Base-by-base conservation (phyloP, 2,329 filamentous ascomycete genomes). In the Cladophialophora immunda region DNA sequence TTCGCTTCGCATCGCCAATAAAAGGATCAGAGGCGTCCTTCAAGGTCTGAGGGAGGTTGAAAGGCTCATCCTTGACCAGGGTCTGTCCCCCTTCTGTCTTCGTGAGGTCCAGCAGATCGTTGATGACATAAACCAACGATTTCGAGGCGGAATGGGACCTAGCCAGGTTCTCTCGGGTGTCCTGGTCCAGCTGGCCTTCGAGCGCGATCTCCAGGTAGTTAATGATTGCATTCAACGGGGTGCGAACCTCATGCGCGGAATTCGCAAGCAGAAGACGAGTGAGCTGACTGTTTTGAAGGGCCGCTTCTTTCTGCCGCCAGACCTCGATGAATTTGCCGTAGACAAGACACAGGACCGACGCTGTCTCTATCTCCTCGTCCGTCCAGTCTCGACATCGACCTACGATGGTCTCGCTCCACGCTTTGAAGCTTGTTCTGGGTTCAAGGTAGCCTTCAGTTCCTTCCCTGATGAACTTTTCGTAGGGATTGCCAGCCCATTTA, bases 311-410 rank as follows among this genome's bases (percentile, higher is more conserved):
- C 75, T 97, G 92, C 64, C 92, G 85, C 93, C 93, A 97, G 1
- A 97, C 93, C 74, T 96, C 92, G 72, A 97, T 97, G 76, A 97
- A 97, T 76, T 87, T 90, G 76, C 91, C 92, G 69, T 97, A 97
- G 0, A 97, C 92, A 8, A 97, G 81, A 74, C 93, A 97, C 2
- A 97, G 82, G 0, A 97, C 92, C 0, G 93, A 92, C 0, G 93
- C 93, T 0, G 92, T 97, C 78, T 97, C 93, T 2, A 96, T 85
- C 75, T 97, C 92, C 69, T 96, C 91, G 74, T 95, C 92, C 0
- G 89, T 90, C 93, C 93, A 97, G 72, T 97, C 93, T 25, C 91
- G 87, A 72, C 91, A 94, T 78, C 91, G 93, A 4, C 92, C 92
- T 11, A 93, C 78, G 0, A 97, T 89, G 0, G 87, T 93, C 78